Conservation (phyloP, 129 eudicot species). For the Logfia minima region DNA sequence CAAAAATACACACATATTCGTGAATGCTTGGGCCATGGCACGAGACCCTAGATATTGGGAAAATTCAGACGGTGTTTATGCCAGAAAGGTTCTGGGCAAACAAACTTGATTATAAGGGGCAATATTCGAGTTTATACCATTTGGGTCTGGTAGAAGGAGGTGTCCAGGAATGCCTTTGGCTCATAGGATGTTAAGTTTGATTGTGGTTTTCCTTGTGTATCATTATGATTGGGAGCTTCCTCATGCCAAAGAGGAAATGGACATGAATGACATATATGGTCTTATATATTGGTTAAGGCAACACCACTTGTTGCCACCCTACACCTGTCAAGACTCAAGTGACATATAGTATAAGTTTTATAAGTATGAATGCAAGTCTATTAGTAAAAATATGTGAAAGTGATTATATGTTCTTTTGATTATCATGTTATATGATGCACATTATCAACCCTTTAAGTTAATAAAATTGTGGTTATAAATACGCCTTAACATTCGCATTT, state of each 20-base stretch:
- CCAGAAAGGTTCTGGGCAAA: not conserved
- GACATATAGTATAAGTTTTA: no score
- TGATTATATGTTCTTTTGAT: no score
- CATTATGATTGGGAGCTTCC: not conserved
- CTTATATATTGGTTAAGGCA: not conserved
- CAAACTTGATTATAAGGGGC: not conserved
- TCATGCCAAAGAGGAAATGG: not conserved
- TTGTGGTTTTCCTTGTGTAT: not conserved
- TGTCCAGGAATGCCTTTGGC: not conserved
- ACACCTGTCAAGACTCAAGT: not conserved
- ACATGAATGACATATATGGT: not conserved
- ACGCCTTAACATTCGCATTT: no score
- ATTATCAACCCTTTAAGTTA: no score
- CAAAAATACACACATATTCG: not conserved
- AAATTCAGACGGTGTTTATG: not conserved
- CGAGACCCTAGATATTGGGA: not conserved
- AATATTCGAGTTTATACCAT: not conserved
- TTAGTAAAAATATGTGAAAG: no score
- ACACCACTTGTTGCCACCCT: not conserved
- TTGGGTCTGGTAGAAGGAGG: not conserved
- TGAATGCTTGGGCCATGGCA: slow-evolving; percentile 3
- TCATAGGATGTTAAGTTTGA: not conserved
- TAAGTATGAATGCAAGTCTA: no score
- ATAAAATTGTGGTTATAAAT: no score
- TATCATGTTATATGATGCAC: no score